Conservation (phyloP, 805 yeast species). For the Cyberlindnera veronae region DNA sequence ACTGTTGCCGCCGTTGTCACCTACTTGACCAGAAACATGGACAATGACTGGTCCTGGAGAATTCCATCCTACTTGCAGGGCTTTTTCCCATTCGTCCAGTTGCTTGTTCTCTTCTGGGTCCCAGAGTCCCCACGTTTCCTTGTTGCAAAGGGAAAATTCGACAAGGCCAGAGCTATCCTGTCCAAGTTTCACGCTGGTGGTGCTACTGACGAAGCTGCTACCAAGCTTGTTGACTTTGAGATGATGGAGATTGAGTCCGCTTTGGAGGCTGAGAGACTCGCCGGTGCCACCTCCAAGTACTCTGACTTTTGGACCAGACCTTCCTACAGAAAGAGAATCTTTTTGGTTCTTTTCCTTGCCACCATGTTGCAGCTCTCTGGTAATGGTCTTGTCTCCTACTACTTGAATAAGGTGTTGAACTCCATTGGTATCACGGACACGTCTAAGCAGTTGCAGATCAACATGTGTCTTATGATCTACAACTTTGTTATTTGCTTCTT, state of each 20-base stretch:
- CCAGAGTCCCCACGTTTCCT: conserved; percentile 52
- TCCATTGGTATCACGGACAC: conserved; percentile 50
- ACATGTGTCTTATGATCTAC: conserved; percentile 46
- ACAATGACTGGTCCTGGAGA: conserved; percentile 44
- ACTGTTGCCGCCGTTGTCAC: conserved; percentile 37
- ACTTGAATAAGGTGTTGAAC: conserved; percentile 45
- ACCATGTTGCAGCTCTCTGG: conserved; percentile 45
- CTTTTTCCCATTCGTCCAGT: conserved; percentile 41
- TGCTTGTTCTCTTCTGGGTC: conserved; percentile 32
- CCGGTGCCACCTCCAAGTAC: conserved; percentile 31
- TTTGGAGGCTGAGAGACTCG: conserved; percentile 37
- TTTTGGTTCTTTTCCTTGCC: conserved; percentile 32
- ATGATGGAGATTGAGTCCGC: conserved; percentile 37
- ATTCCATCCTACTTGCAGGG: conserved; percentile 52
- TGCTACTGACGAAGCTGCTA: conserved; percentile 19
- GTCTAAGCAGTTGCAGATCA: conserved; percentile 41
- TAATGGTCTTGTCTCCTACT: conserved; percentile 48
- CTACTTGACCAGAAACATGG: conserved; percentile 28
- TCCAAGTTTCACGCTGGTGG: conserved; percentile 37
- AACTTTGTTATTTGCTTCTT: conserved; percentile 33
- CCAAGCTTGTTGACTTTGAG: conserved; percentile 34
- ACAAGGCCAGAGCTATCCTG: conserved; percentile 42
- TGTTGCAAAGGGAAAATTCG: conserved; percentile 37
- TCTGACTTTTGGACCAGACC: conserved; percentile 33
- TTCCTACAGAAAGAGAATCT: conserved; percentile 40